Conservation (phyloP, 306 rosid species). For the Cucurbita ficifolia region DNA sequence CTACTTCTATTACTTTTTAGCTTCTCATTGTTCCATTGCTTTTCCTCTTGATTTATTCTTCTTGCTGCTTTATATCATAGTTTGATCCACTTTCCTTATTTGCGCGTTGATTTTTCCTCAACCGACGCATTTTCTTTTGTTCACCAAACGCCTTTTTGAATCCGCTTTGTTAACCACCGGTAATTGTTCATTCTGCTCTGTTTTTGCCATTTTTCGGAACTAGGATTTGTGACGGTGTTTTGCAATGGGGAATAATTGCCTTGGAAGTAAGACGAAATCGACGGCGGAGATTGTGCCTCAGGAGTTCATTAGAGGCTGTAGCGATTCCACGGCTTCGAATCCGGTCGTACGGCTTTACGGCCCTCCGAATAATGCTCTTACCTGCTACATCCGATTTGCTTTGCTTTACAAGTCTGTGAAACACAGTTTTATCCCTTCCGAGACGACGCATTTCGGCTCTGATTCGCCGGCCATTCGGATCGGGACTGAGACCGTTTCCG, state of each 20-base stretch:
- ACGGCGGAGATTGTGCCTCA: conserved; percentile 73
- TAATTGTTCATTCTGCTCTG: neutral
- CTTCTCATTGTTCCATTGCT: neutral
- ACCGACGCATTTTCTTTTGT: neutral
- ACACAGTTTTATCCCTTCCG: conserved; percentile 26
- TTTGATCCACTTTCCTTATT: neutral
- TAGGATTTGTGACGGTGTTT: neutral
- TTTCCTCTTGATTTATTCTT: neutral
- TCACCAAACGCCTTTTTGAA: neutral
- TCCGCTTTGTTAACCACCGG: neutral
- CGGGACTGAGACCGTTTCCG: conserved; percentile 54
- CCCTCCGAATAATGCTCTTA: conserved; percentile 31
- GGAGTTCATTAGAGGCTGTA: conserved; percentile 20
- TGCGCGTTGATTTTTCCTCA: neutral
- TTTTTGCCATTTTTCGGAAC: neutral
- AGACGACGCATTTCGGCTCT: conserved; percentile 13
- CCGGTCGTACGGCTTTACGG: conserved; percentile 51
- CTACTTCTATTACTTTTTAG: neutral
- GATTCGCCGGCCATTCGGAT: conserved; percentile 33
- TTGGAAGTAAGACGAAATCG: conserved; percentile 26
- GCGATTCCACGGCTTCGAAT: conserved; percentile 1
- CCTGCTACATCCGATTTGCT: conserved; percentile 59
- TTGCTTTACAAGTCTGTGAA: conserved; percentile 48
- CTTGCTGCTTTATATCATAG: neutral
- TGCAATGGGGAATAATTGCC: conserved; percentile 66